phyloP scores from a whole-genome alignment of 768 basidiomycete genomes.

The Kwoniella europaea region DNA sequence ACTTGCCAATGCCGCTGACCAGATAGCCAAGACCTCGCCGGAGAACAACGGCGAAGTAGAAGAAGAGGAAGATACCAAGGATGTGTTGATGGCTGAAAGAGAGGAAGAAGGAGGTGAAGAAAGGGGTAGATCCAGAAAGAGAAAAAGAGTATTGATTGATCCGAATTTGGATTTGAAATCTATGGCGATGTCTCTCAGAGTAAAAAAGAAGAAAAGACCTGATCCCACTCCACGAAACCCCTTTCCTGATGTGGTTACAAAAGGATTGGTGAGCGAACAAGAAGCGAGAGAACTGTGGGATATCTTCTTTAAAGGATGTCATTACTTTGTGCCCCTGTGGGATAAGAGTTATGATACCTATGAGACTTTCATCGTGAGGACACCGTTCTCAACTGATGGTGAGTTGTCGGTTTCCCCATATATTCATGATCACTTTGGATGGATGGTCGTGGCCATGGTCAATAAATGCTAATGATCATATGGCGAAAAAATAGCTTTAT shows the following conservation, averaged over 20 bases:
- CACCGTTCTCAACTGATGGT: conserved; percentile 94
- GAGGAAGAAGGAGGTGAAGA: conserved; percentile 8
- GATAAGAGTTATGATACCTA: conserved; percentile 92
- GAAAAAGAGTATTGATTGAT: conserved; percentile 80
- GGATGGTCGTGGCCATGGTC: too few species aligned
- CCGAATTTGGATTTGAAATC: conserved; percentile 67
- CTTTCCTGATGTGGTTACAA: conserved; percentile 58
- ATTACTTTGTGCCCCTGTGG: conserved; percentile 94
- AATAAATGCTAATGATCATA: background rate
- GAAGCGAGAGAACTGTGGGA: conserved; percentile 91
- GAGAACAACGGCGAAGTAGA: conserved; percentile 12
- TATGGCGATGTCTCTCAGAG: conserved; percentile 58
- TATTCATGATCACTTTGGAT: conserved; percentile 3
- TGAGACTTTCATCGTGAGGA: conserved; percentile 86
- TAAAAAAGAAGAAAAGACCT: conserved; percentile 54
- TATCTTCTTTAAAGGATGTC: conserved; percentile 96
- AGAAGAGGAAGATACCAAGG: conserved; percentile 9
- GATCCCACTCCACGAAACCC: conserved; percentile 57
- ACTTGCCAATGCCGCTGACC: conserved; percentile 91
- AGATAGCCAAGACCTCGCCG: conserved; percentile 63
- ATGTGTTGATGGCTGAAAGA: background rate
- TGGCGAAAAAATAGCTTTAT: conserved; percentile 60
- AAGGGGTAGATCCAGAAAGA: conserved; percentile 70
- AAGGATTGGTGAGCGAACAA: conserved; percentile 82
- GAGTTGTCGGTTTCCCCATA: background rate